Conservation (phyloP, 257 asterid species). For the Nicotiana obtusifolia region DNA sequence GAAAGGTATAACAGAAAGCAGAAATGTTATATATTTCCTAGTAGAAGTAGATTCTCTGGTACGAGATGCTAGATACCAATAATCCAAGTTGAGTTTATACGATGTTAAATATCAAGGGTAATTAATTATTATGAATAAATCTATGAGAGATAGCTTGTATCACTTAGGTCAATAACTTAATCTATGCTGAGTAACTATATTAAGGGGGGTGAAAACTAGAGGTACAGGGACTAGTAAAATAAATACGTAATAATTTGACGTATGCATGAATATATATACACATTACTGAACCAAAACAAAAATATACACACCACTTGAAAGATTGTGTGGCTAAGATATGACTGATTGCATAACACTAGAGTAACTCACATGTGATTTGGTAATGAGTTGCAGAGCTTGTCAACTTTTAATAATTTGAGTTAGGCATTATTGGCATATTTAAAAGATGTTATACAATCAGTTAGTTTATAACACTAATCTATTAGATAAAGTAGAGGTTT, state of each 20-base stretch:
- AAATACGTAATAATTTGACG: background rate
- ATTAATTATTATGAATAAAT: background rate
- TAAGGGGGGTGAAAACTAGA: too few relatives aligned
- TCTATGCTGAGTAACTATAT: too few relatives aligned
- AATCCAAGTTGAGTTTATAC: background rate
- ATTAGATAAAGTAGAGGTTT: background rate
- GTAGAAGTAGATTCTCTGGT: background rate
- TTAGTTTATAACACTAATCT: background rate
- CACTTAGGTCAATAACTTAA: background rate
- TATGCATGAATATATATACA: too few relatives aligned
- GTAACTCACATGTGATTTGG: background rate
- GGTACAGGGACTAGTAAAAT: too few relatives aligned
- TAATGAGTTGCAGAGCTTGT: background rate
- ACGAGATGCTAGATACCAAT: background rate
- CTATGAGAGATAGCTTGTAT: background rate
- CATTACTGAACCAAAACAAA: background rate
- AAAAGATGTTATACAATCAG: background rate
- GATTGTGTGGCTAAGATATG: background rate
- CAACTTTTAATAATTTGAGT: background rate
- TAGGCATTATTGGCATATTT: background rate
- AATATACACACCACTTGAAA: too few relatives aligned
- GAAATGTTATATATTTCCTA: background rate
- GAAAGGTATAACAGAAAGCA: background rate
- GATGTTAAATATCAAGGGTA: background rate
- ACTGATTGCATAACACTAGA: background rate